phyloP scores from a whole-genome alignment of 2,329 filamentous ascomycete species.

The Fusarium paranaense region DNA sequence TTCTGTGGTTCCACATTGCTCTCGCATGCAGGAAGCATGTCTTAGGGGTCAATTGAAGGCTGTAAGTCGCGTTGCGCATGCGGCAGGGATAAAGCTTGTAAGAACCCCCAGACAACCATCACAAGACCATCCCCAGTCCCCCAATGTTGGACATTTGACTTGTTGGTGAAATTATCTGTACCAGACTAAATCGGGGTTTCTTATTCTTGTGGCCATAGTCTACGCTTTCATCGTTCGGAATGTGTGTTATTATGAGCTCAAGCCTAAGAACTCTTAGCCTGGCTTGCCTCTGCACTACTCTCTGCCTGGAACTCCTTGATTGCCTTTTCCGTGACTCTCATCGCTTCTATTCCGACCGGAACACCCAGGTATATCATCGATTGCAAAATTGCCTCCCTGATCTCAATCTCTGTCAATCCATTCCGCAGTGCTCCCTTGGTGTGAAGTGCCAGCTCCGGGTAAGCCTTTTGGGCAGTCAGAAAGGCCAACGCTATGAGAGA shows the following conservation, averaged over 20 bases:
- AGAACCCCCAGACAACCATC: neutral
- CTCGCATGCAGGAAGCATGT: no score
- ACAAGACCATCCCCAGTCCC: neutral
- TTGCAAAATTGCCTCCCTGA: constrained; percentile 29
- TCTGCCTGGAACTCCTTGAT: constrained; percentile 13
- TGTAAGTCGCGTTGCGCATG: no score
- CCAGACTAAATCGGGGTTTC: no score
- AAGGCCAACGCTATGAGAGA: constrained; percentile 9
- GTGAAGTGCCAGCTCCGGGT: constrained; percentile 26
- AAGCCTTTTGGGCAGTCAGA: constrained; percentile 30
- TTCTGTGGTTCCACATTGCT: no score
- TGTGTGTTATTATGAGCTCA: neutral
- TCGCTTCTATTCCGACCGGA: constrained; percentile 30
- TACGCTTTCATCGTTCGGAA: neutral
- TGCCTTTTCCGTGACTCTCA: constrained; percentile 33
- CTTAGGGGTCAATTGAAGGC: no score
- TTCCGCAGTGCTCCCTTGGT: constrained; percentile 31
- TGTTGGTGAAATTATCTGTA: no score
- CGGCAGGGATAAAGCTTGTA: neutral
- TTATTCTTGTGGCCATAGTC: neutral
- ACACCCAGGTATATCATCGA: constrained; percentile 35
- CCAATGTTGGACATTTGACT: no score
- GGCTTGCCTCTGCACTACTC: neutral
- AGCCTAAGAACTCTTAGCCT: neutral
- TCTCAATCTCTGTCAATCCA: constrained; percentile 32